Evolutionary conservation across 139 green algal species (phyloP), one percentile per base, ranked within the genome.

Genomic region (Edaphochlamys debaryana): DNA sequence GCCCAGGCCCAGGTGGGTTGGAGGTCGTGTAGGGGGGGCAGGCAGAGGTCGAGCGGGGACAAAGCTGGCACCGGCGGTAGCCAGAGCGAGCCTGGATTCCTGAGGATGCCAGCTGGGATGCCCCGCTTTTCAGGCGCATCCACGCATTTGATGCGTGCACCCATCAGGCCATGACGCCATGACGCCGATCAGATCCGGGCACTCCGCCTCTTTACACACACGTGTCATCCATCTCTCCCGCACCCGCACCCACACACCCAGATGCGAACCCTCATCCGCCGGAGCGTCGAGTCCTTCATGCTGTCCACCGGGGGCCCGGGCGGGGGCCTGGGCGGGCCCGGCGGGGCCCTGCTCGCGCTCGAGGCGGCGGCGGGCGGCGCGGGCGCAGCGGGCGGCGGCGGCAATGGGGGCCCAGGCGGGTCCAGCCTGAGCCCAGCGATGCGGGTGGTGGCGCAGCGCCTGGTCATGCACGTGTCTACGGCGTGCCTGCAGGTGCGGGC

Each of bases 401-500:
- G 58, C 58, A 15, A 56, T 34, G 34, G 58, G 48, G 50, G 32
- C 56, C 23, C 52, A 69, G 50, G 20, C 30, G 29, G 52, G 40
- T 41, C 50, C 52, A 36, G 9, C 11, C n/a, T 38, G 3, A 67
- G 75, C 41, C 75, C 60, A 13, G 75, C 41, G 29, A 27, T 70
- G 60, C 75, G 75, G 19, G 41, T 81, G 54, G 62, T 87, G 27
- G 40, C 71, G 6, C 58, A 82, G 81, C 71, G 67, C 32, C 63
- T 87, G 71, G 63, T 87, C 20, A 36, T 36, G 19, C 52, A 70
- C 42, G 71, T 81, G 48, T 42, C 41, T 25, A 71, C 29, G 0
- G 34, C 37, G 9, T 87, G 81, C 64, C 8, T 87, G 32, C 63
- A 87, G 72, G 82, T 84, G 45, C 11, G 66, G 25, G 23, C 23